Conservation (phyloP, 2,329 filamentous ascomycete species). For the Davidsoniella neocaledoniae region DNA sequence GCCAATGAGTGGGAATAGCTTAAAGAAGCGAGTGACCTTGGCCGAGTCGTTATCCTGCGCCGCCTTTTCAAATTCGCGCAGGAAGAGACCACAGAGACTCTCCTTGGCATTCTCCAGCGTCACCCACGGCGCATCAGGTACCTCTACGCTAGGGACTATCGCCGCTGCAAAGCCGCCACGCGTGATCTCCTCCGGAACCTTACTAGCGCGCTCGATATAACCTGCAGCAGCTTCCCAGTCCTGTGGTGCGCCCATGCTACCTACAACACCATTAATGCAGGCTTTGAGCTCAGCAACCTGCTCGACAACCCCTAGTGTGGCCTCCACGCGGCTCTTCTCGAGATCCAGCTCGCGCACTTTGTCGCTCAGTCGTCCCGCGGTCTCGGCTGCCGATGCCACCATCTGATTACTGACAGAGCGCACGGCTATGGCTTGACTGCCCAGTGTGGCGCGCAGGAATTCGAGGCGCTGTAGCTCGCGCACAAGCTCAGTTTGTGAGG, state of each 20-base stretch:
- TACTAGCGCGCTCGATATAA: slow-evolving; percentile 69
- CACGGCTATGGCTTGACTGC: slow-evolving; percentile 69
- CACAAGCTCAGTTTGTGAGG: slow-evolving; percentile 71
- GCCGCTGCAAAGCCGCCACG: slow-evolving; percentile 75
- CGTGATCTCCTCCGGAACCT: slow-evolving; percentile 65
- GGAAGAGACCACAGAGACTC: slow-evolving; percentile 74
- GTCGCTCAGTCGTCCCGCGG: slow-evolving; percentile 68
- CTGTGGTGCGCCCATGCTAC: slow-evolving; percentile 92
- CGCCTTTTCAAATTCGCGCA: slow-evolving; percentile 89
- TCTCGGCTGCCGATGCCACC: slow-evolving; percentile 72
- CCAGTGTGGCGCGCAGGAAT: slow-evolving; percentile 72
- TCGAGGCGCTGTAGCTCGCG: slow-evolving; percentile 79
- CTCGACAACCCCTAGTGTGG: slow-evolving; percentile 81
- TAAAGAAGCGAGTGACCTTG: slow-evolving; percentile 92
- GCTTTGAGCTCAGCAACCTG: slow-evolving; percentile 95
- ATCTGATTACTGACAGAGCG: slow-evolving; percentile 77
- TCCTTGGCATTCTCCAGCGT: slow-evolving; percentile 79
- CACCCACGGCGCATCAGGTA: slow-evolving; percentile 75
- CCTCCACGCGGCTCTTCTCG: slow-evolving; percentile 81
- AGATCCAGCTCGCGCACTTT: slow-evolving; percentile 77
- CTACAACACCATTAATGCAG: slow-evolving; percentile 83
- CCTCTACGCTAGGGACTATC: slow-evolving; percentile 88
- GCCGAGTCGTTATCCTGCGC: slow-evolving; percentile 72
- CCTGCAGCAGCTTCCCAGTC: slow-evolving; percentile 95
- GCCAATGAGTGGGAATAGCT: slow-evolving; percentile 87